Base-by-base conservation (phyloP, 2,329 filamentous ascomycete genomes). In the Clonostachys sp. region DNA sequence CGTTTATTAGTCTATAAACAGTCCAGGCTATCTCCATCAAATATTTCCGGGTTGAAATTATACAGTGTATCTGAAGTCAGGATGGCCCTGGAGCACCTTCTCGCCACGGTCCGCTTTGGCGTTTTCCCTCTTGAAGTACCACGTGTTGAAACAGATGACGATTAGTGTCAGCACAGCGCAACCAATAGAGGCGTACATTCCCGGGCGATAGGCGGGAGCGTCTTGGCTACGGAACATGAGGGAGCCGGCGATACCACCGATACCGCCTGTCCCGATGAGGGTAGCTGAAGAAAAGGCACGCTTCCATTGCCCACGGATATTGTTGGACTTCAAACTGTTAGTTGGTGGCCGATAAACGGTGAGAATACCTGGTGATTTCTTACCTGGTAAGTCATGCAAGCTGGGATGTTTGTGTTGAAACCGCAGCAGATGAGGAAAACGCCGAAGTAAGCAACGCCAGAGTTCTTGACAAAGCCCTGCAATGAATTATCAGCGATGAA, bases 301-400 rank as follows among this genome's bases (percentile, higher is more conserved):
- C 44, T 57, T 57, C 51, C 53, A 57, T 30, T 59, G 57, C 4
- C 55, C 55, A 9, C 53, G 51, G 33, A 59, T 54, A 30, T 59
- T 59, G 46, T 58, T 58, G 2, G 53, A 45, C 44, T 52, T 7
- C 9, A 9, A 30, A 10, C 1, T 24, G 9, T 30, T 30, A 30
- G 24, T 9, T 30, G 24, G 10, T 10, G 10, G 24, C 24, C 24
- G 9, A 10, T 30, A 30, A 30, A 30, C 7, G 7, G 24, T 30
- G 24, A 5, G 24, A 9, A 10, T 10, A 10, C 3, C 9, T 30
- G 9, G 8, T 30, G 9, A 4, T 30, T 30, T 6, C 40, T 6
- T 46, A 45, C 46, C 34, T 56, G 53, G 39, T 49, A 55, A 3
- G 52, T 46, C 49, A 57, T 45, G 39, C 47, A 44, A 17, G 48